Evolutionary conservation across 2,329 filamentous ascomycete species (phyloP).

Genomic region (Rhynchosporium graminicola): DNA sequence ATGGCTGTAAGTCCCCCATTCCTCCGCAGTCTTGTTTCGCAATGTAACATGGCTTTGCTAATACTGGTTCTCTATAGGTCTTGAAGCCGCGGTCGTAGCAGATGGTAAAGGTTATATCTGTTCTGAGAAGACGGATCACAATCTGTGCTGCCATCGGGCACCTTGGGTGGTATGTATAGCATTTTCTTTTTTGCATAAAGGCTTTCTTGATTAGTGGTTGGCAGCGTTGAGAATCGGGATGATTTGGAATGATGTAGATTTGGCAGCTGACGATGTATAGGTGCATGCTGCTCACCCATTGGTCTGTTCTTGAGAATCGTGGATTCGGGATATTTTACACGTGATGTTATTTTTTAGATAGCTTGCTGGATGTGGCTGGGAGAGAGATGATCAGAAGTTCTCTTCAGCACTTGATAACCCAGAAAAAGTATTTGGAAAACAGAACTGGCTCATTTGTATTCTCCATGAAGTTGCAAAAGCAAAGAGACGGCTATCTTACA

Average conservation of each 20-base stretch:
- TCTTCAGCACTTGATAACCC: too few species aligned
- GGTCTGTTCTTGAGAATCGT: not conserved
- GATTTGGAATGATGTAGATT: too few species aligned
- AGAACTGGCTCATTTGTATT: too few species aligned
- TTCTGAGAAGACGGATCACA: not conserved
- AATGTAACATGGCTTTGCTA: not conserved
- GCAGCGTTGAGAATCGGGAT: not conserved
- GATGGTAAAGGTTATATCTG: not conserved
- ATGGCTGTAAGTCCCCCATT: not conserved
- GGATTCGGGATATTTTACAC: too few species aligned
- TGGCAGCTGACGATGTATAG: not conserved
- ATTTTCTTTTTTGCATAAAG: not conserved
- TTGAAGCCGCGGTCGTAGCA: not conserved
- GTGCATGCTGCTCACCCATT: slow-evolving; percentile 13
- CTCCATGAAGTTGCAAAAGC: too few species aligned
- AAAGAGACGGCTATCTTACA: too few species aligned
- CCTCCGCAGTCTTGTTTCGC: not conserved
- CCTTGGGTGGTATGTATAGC: slow-evolving; percentile 6
- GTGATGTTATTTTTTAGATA: too few species aligned
- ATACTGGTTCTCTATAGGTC: not conserved
- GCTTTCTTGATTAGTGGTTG: not conserved
- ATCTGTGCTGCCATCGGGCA: slow-evolving; percentile 7
- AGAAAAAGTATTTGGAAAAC: too few species aligned
- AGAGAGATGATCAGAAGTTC: too few species aligned
- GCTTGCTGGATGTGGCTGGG: too few species aligned